Percentiles rank a stretch among this genome's conserved stretches.
Conservation (phyloP, 352 stramenopile species). For the Globisporangium cederbergense region DNA sequence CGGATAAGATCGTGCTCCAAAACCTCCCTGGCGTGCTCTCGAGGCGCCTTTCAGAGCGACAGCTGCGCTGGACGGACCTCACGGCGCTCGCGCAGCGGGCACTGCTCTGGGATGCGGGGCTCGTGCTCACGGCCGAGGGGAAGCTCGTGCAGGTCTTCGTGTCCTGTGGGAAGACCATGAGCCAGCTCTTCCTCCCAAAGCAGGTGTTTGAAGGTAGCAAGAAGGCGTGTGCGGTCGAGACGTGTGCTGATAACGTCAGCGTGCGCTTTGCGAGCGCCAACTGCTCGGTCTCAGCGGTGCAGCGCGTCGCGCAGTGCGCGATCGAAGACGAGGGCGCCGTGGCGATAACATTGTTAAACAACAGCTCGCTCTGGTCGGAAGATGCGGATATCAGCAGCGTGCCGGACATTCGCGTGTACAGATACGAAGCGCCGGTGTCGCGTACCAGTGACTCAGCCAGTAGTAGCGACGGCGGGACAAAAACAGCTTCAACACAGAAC, state of each 20-base stretch:
- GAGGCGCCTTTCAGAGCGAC: background rate
- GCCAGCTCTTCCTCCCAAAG: conserved; percentile 7
- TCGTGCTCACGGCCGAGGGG: conserved; percentile 26
- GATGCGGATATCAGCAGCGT: conserved; percentile 2
- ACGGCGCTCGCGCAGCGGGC: conserved; percentile 34
- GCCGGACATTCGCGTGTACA: conserved; percentile 5
- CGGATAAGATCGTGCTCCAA: conserved; percentile 2
- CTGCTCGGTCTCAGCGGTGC: conserved; percentile 3
- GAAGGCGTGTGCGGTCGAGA: conserved; percentile 1
- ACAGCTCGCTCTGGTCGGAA: conserved; percentile 8
- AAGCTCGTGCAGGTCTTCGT: conserved; percentile 14
- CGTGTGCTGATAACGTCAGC: background rate
- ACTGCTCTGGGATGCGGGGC: conserved; percentile 47
- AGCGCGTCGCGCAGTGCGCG: conserved; percentile 7
- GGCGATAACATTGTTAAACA: background rate
- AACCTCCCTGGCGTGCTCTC: conserved; percentile 2
- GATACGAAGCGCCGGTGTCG: background rate
- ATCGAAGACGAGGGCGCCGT: conserved; percentile 4
- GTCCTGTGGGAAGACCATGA: conserved; percentile 11
- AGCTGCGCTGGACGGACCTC: conserved; percentile 2
- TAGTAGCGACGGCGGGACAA: background rate
- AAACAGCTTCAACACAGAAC: background rate
- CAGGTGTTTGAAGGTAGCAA: conserved; percentile 6
- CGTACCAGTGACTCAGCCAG: background rate
- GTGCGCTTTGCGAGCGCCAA: conserved; percentile 8